Evolutionary conservation across 345 rosid genomes (phyloP), one percentile per base, ranked within the genome.

Genomic region (Luvunga scandens): DNA sequence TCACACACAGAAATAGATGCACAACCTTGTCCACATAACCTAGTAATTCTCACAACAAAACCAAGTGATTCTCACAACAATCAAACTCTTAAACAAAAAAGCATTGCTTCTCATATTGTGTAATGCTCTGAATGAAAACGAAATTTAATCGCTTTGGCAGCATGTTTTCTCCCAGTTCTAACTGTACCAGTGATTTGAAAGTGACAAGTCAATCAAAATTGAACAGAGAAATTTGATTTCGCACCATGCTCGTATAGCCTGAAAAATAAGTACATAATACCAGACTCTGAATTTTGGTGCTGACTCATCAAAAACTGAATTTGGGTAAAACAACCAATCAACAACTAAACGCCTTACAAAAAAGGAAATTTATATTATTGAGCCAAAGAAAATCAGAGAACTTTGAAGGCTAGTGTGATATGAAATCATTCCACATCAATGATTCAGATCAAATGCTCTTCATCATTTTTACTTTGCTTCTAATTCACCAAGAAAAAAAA

Each of bases 361-460:
- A 19, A 13, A 38, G 21, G 1, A 13, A 5, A 28, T 0, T 39
- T 10, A 4, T 27, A 12, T 18, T 27, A 13, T 34, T 14, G 22
- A 77, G 77, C 62, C 71, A 78, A 19, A 71, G 80, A 69, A 69
- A 65, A 85, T 85, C 88, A 85, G 86, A 85, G 88, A 86, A 83
- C 85, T 83, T 86, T 81, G 85, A 83, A 86, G 88, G 75, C 78
- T 70, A 68, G 25, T 83, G 38, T 45, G 66, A 72, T 3, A 75
- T 59, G 36, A 18, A 30, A 24, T 42, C n/a, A 63, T 83, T 86
- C 84, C 66, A 86, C 86, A 86, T 71, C 27, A 68, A 63, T 63
- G 72, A 39, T 86, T 83, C 85, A 66, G 85, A 48, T 30, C 10
- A 30, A 22, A 66, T 28, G 75, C 61, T 53, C 75, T 31, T 81